Percentiles rank a stretch among this genome's conserved stretches.
phyloP scores from a whole-genome alignment of 106 monocot genomes.

The Dactylorhiza incarnata region DNA sequence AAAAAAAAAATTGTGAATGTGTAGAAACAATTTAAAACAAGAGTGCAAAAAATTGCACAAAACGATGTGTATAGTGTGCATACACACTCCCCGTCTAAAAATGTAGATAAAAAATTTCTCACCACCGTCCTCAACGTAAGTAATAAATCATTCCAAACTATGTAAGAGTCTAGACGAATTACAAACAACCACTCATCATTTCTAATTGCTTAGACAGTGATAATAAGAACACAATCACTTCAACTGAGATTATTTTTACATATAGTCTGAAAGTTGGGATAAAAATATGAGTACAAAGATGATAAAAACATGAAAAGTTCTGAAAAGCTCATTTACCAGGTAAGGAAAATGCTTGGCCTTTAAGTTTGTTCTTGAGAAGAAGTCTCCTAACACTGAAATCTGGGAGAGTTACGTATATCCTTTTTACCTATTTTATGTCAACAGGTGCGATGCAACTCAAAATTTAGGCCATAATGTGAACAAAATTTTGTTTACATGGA shows the following conservation, averaged over 20 bases:
- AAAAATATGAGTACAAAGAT: not conserved
- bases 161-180: not conserved
- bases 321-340: constrained; percentile 46
- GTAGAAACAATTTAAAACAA: too few species aligned
- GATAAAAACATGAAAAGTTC: not conserved
- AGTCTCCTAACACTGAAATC: constrained; percentile 81
- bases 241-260: not conserved
- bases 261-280: not conserved
- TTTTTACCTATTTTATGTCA: constrained; percentile 64
- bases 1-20: too few species aligned
- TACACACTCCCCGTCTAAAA: not conserved
- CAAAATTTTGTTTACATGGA: not conserved
- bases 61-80: not conserved
- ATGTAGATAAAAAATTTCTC: not conserved
- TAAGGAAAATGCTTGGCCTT: constrained; percentile 81
- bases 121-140: not conserved
- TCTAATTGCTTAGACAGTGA: not conserved
- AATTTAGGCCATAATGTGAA: not conserved
- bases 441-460: not conserved
- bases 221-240: not conserved
- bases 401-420: constrained; percentile 92
- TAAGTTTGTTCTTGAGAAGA: constrained; percentile 80
- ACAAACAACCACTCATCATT: not conserved
- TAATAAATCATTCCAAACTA: not conserved
- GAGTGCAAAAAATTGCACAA: not conserved